phyloP scores from a whole-genome alignment of 2,329 filamentous ascomycete genomes.

The Paecilomyces sp. region DNA sequence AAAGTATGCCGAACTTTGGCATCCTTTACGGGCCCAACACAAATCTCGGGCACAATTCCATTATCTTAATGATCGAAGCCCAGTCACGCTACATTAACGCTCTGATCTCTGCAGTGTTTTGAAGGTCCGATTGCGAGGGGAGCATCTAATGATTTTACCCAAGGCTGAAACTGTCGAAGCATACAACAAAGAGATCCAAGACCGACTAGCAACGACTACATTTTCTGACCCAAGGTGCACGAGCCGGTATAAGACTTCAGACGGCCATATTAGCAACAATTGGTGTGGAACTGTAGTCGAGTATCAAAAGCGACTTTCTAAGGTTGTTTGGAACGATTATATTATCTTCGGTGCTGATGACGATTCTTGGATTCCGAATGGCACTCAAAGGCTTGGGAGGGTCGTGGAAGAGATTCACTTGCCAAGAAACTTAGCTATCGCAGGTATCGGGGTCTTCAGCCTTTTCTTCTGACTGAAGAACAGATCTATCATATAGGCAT shows the following conservation, averaged over 20 bases:
- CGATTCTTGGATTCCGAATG: too few species aligned
- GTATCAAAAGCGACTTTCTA: conserved; percentile 40
- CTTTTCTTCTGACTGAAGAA: too few species aligned
- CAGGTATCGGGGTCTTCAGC: too few species aligned
- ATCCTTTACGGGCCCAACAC: conserved; percentile 56
- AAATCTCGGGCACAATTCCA: conserved; percentile 49
- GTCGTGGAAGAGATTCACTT: too few species aligned
- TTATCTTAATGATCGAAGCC: conserved; percentile 57
- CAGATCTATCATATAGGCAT: too few species aligned
- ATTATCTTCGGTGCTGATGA: too few species aligned
- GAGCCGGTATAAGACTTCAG: conserved; percentile 51
- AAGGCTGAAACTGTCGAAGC: conserved; percentile 28
- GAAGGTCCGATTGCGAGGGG: conserved; percentile 32
- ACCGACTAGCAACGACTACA: conserved; percentile 32
- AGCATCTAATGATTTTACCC: conserved; percentile 41
- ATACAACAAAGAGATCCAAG: conserved; percentile 44
- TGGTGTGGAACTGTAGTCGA: conserved; percentile 48
- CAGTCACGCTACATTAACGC: conserved; percentile 49
- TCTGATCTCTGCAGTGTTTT: conserved; percentile 46
- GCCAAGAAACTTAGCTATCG: too few species aligned
- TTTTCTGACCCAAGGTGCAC: conserved; percentile 51
- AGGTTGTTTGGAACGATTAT: too few species aligned
- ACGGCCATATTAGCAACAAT: conserved; percentile 52
- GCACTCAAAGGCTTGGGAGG: too few species aligned
- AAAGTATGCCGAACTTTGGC: conserved; percentile 48